These are phyloP conservation scores for Pueraria montana DNA, from an alignment of 306 rosid species.

Conservation along the genomic window DNA sequence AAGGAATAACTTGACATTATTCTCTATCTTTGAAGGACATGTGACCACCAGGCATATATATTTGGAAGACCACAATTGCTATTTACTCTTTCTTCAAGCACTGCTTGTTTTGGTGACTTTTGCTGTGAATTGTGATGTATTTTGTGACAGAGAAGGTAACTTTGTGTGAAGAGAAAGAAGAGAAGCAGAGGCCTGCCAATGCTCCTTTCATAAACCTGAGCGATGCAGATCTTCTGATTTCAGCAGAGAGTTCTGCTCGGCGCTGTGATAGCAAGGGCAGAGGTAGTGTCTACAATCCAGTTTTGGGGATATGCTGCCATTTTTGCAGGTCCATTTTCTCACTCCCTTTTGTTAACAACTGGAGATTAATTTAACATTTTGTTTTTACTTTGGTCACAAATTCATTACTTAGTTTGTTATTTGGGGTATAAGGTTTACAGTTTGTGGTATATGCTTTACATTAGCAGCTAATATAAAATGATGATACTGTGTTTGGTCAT, in stretches of 20 bases:
- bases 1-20: background rate
- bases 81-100: background rate
- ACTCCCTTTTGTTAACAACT: background rate
- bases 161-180: conserved; percentile 34
- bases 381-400: background rate
- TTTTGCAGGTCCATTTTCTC: conserved; percentile 69
- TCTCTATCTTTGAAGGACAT: background rate
- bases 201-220: conserved; percentile 57
- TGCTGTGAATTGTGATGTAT: conserved; percentile 7
- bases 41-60: too few relatives aligned
- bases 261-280: conserved; percentile 76
- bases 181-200: conserved; percentile 67
- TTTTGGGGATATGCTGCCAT: conserved; percentile 79
- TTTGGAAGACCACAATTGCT: background rate
- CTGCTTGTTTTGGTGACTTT: background rate
- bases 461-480: background rate
- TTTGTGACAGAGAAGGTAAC: conserved; percentile 15
- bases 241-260: conserved; percentile 55
- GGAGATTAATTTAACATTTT: background rate
- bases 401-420: background rate
- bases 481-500: background rate
- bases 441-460: background rate
- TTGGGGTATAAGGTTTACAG: conserved; percentile 13
- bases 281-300: conserved; percentile 69
- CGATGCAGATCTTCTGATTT: conserved; percentile 46